Percentiles rank a stretch among this genome's conserved stretches.
phyloP scores from a whole-genome alignment of 345 rosid genomes.

The Chamaenerion angustifolium region DNA sequence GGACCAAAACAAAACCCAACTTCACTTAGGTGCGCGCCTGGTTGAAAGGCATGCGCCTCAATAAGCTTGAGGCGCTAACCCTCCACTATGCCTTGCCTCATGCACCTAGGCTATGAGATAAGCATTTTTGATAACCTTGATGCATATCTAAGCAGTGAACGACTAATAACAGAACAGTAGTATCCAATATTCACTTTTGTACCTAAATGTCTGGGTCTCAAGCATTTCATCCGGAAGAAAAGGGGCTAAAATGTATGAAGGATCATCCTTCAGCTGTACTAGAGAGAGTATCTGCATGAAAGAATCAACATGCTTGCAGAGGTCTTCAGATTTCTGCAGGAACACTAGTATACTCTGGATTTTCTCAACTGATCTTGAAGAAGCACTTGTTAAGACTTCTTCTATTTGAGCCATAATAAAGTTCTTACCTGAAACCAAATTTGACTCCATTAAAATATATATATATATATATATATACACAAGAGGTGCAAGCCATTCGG shows the following conservation, averaged over 20 bases:
- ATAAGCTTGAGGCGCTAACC: too few relatives aligned
- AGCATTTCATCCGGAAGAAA: slow-evolving; percentile 46
- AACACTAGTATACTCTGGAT: slow-evolving; percentile 60
- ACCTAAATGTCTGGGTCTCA: slow-evolving; percentile 53
- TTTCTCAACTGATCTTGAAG: slow-evolving; percentile 45
- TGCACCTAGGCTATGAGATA: too few relatives aligned
- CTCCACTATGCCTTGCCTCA: too few relatives aligned
- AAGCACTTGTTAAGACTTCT: slow-evolving; percentile 33
- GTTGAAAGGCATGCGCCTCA: too few relatives aligned
- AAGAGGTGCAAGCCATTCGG: too few relatives aligned
- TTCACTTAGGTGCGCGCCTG: too few relatives aligned
- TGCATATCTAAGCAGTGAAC: too few relatives aligned
- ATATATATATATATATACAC: too few relatives aligned
- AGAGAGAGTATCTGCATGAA: slow-evolving; percentile 56
- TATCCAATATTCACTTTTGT: neutral
- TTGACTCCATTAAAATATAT: too few relatives aligned
- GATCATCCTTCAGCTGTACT: slow-evolving; percentile 33
- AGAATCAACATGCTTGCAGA: slow-evolving; percentile 58
- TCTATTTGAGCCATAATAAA: slow-evolving; percentile 56
- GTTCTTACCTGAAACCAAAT: slow-evolving; percentile 40
- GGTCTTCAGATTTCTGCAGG: slow-evolving; percentile 58
- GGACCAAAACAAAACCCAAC: too few relatives aligned
- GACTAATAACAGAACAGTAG: too few relatives aligned
- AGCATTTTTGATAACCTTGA: too few relatives aligned
- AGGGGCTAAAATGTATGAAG: slow-evolving; percentile 45